These are phyloP conservation scores for Anaeromyces robustus DNA, from an alignment of 192 early-diverging fungal genomes.

Conservation along the genomic window DNA sequence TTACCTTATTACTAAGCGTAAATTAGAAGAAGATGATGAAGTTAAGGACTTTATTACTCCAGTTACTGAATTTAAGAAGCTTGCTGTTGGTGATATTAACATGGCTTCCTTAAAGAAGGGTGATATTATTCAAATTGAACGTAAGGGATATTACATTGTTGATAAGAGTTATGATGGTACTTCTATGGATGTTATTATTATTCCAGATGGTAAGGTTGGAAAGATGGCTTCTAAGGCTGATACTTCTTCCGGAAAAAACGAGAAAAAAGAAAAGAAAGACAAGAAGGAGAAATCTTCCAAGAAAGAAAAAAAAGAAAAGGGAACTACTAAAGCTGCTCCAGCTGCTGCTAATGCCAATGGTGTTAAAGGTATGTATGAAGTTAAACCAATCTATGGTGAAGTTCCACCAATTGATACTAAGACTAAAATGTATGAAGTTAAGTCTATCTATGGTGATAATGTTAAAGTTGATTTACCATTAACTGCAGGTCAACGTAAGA, in stretches of 20 bases:
- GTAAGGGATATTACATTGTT: constrained; percentile 86
- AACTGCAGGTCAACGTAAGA: not conserved
- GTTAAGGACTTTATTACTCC: constrained; percentile 70
- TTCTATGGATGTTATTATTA: constrained; percentile 41
- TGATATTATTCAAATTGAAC: constrained; percentile 92
- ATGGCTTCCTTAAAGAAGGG: constrained; percentile 10
- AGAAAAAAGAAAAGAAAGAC: constrained; percentile 4
- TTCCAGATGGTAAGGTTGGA: constrained; percentile 84
- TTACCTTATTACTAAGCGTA: constrained; percentile 96
- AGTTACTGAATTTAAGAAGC: constrained; percentile 60
- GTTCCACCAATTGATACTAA: not conserved
- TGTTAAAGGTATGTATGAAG: not conserved
- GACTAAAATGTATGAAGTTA: not conserved
- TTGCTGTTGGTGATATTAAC: constrained; percentile 11
- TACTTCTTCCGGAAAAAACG: constrained; percentile 10
- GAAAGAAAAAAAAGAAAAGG: not conserved
- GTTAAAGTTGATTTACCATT: not conserved
- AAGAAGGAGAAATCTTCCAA: constrained; percentile 37
- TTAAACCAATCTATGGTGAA: not conserved
- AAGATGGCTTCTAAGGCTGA: constrained; percentile 48
- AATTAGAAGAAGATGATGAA: constrained; percentile 83
- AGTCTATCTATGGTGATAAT: not conserved
- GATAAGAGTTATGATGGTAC: constrained; percentile 39
- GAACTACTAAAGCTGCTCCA: constrained; percentile 30
- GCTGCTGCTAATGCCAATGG: constrained; percentile 17